phyloP scores from a whole-genome alignment of 495 filamentous ascomycete species.

The Talaromyces thailandensis region DNA sequence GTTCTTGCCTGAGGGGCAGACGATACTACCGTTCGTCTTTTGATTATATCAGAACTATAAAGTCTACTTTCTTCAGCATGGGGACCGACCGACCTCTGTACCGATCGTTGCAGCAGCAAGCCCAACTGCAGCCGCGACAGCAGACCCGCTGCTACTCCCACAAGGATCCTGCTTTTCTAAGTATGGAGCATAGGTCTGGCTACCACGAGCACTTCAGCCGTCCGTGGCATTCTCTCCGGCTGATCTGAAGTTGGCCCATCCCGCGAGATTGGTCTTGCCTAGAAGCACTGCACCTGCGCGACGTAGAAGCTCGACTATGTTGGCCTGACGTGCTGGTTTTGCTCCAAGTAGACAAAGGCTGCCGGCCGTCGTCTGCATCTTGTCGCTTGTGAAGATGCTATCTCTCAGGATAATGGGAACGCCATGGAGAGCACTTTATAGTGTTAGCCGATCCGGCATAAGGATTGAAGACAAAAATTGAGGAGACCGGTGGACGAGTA shows the following conservation, averaged over 20 bases:
- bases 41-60: conserved; percentile 8
- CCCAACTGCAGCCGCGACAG: conserved; percentile 38
- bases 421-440: too few species aligned
- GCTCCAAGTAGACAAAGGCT: too few species aligned
- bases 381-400: too few species aligned
- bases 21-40: conserved; percentile 45
- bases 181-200: conserved; percentile 42
- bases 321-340: too few species aligned
- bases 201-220: conserved; percentile 47
- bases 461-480: too few species aligned
- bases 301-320: too few species aligned
- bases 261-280: conserved; percentile 37
- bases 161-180: conserved; percentile 42
- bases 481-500: too few species aligned
- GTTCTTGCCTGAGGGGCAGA: conserved; percentile 49
- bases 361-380: too few species aligned
- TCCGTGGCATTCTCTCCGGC: conserved; percentile 29
- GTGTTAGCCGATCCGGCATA: too few species aligned
- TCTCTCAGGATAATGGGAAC: too few species aligned
- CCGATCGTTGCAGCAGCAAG: conserved; percentile 41
- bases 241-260: conserved; percentile 48
- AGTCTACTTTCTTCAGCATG: conserved; percentile 14
- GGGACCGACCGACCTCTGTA: conserved; percentile 34
- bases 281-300: too few species aligned
- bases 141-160: conserved; percentile 45